Base-by-base conservation (phyloP, 139 green algal species). In the Edaphochlamys debaryana region DNA sequence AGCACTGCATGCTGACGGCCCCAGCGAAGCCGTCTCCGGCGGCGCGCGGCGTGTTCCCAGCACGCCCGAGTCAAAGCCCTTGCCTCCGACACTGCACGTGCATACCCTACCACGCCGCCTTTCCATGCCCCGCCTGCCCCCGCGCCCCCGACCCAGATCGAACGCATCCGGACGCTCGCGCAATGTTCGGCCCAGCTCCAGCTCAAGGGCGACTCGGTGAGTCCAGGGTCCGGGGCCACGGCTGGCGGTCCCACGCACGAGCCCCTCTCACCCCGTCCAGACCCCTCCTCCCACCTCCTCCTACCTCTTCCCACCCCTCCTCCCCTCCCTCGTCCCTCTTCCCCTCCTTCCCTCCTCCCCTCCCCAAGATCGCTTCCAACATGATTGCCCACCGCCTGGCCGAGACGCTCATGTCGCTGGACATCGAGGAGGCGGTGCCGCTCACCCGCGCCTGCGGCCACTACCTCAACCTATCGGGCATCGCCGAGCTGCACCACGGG, bases 401-500 rank as follows among this genome's bases (percentile, higher is more conserved):
- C 2, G 85, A 95, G 22, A 91, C 97, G 89, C 92, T 98, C 67
- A 93, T 92, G 78, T 84, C 87, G 30, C 93, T 98, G 91, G 85
- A 88, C 41, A 76, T 98, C 29, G 91, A 98, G 48, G 94, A 98
- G 83, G 92, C 93, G 3, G 70, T 98, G 67, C 95, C 95, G 20
- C 83, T 98, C 23, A 88, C 93, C 38, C 88, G 96, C 30, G 94
- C 96, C 7, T 96, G 92, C 34, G 92, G 93, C 1, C 94, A 98
- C 85, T 98, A 98, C 87, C 87, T 98, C 30, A 95, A 94, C 87
- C 92, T 98, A 32, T 95, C 88, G 11, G 79, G 81, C 69, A 96
- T 97, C 79, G 95, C 95, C 40, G 95, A 98, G 89, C 94, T 93
- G 60, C 92, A 98, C 74, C 93, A 97, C 89, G 93, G 89, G 94